phyloP scores from a whole-genome alignment of 805 yeast species.

The Kockiozyma suomiensis region DNA sequence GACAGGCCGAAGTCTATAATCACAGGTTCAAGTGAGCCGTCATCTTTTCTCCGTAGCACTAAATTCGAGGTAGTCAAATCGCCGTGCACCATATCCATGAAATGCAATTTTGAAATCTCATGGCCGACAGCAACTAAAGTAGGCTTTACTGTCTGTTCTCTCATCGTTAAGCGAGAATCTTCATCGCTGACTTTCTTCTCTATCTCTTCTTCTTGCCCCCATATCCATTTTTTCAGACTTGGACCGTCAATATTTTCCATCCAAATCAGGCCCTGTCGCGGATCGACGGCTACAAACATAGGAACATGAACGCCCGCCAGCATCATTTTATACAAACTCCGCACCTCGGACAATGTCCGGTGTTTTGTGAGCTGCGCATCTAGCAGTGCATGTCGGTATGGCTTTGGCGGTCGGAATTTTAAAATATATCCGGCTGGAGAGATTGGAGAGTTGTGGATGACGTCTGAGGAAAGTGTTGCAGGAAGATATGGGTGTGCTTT shows the following conservation, averaged over 20 bases:
- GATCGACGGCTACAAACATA: slow-evolving; percentile 71
- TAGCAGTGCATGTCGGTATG: slow-evolving; percentile 83
- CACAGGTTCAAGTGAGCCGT: slow-evolving; percentile 49
- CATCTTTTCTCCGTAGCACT: slow-evolving; percentile 48
- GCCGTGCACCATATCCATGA: slow-evolving; percentile 83
- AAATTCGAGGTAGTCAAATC: slow-evolving; percentile 91
- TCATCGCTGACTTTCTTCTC: slow-evolving; percentile 2
- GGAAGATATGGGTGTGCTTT: slow-evolving; percentile 31
- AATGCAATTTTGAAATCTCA: slow-evolving; percentile 70
- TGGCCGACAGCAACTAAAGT: slow-evolving; percentile 62
- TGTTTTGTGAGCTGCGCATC: slow-evolving; percentile 76
- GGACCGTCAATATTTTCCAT: slow-evolving; percentile 74
- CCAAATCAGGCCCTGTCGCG: slow-evolving; percentile 78
- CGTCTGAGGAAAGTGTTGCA: neutral
- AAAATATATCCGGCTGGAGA: slow-evolving; percentile 47
- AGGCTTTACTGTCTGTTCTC: slow-evolving; percentile 44
- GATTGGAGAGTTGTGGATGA: neutral
- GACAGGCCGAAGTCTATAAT: slow-evolving; percentile 93
- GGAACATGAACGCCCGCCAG: slow-evolving; percentile 68
- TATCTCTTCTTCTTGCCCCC: slow-evolving; percentile 39
- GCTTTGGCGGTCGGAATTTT: slow-evolving; percentile 85
- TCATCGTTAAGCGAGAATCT: neutral
- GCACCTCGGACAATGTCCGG: slow-evolving; percentile 82
- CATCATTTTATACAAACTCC: slow-evolving; percentile 63
- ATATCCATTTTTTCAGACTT: slow-evolving; percentile 43